Evolutionary conservation across 1,284 basidiomycete species (phyloP).

Genomic region (Leccinum angustisporum): DNA sequence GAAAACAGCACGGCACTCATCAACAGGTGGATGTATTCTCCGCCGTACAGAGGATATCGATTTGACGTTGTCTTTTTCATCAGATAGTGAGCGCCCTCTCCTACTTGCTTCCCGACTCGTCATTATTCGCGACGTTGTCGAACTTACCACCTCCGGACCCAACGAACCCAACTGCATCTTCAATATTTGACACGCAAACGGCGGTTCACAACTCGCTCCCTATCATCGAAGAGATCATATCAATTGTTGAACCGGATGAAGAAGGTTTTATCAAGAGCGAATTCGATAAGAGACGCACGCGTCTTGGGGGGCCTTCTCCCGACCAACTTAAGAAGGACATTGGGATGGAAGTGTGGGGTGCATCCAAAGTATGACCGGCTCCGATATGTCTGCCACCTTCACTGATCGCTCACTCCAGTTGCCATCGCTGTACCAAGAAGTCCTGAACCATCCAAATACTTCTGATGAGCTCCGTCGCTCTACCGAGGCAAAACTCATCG

Average conservation of each 20-base stretch:
- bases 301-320: constrained; percentile 69
- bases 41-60: constrained; percentile 1
- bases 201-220: constrained; percentile 71
- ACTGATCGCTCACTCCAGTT: constrained; percentile 44
- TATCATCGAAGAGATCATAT: constrained; percentile 66
- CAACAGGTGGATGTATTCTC: constrained; percentile 47
- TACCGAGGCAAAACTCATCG: constrained; percentile 71
- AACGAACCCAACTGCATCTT: constrained; percentile 66
- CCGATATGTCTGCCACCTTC: background rate
- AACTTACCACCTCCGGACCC: constrained; percentile 73
- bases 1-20: constrained; percentile 59
- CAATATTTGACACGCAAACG: constrained; percentile 56
- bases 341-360: constrained; percentile 56
- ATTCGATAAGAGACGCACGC: constrained; percentile 71
- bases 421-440: constrained; percentile 67
- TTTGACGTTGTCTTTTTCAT: constrained; percentile 29
- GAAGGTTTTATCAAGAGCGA: constrained; percentile 56
- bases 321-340: constrained; percentile 71
- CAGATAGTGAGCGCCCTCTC: constrained; percentile 71
- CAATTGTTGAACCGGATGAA: constrained; percentile 59
- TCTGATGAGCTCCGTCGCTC: constrained; percentile 68
- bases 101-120: constrained; percentile 76
- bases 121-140: constrained; percentile 63
- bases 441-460: constrained; percentile 75
- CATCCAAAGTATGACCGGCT: constrained; percentile 51